Evolutionary conservation across 2,329 filamentous ascomycete genomes (phyloP), one percentile per base, ranked within the genome.

Genomic region (Xylariales sp.): DNA sequence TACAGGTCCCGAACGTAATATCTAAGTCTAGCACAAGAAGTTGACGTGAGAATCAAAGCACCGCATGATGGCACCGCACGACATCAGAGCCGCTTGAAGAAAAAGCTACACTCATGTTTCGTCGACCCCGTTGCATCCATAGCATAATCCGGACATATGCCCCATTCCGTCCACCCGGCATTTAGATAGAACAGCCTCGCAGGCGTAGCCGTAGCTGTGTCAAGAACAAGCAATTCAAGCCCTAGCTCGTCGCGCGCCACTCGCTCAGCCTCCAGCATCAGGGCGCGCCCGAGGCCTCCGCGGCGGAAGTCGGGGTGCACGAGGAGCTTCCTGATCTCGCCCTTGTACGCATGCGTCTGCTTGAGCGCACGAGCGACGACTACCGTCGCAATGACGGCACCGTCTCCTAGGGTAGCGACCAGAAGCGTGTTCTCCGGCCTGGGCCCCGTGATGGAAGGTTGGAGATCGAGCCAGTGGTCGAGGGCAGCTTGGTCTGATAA

Each of bases 321-420:
- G 34, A 77, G 72, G 9, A 78, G 70, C 65, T 77, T 78, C 36
- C 67, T 67, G 23, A 77, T 62, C 67, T 77, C 75, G 50, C 69
- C 76, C 18, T 70, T 71, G 70, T 75, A 71, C 16, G 54, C 32
- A 34, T 78, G 75, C 10, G 74, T 77, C 46, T 73, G 59, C 61
- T 77, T 77, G 7, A 69, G 64, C 9, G 69, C 70, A 23, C 62
- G 65, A 0, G 57, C 62, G 9, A 76, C 43, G 56, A 75, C 72
- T 4, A 71, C 73, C 1, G 73, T 75, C 34, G 75, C n/a, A 23
- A 75, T 62, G 14, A 68, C 62, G 46, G 32, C 18, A 14, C 28
- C 23, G 39, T 7, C 52, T 50, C 41, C 48, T 7, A 12, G 39
- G 12, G 56, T 55, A 10, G 52, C 62, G 41, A 41, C 62, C 18